Base-by-base conservation (phyloP, 495 filamentous ascomycete genomes). In the Penicillium verhagenii region DNA sequence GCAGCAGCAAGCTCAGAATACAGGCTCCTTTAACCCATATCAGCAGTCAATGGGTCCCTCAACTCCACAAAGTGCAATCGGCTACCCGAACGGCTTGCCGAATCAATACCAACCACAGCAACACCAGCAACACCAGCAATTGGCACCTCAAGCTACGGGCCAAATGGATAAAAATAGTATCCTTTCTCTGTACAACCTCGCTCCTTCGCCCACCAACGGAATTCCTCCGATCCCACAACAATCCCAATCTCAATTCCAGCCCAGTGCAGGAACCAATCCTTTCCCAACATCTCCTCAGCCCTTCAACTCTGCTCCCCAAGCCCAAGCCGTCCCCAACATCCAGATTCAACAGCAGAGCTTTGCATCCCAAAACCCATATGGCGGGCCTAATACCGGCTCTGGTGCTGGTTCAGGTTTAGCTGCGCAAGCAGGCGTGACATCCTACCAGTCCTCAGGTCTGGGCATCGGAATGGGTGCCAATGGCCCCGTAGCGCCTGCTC, bases 121-220 rank as follows among this genome's bases (percentile, higher is more conserved):
- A 24, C 71, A 47, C 6, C 70, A 68, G 52, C 64, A 65, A 26
- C 71, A 49, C 47, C 76, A 77, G 65, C 72, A 75, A 46, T 64
- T 75, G 18, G 52, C 54, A 28, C 60, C 74, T 1, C 80, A 80
- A 57, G 67, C 67, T 35, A 74, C 78, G 1, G 72, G 72, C 20
- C 80, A 79, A 25, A 69, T 82, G 60, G 85, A 96, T 65, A 98
- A 96, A 60, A 83, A 82, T 10, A 86, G 85, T 44, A 97, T 98
- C 60, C 80, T 98, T 54, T 89, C 92, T 11, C 72, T 98, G 5
- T 98, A 92, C 72, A 87, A 86, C 67, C 79, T 90, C 50, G 83
- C 88, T 14, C 88, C 91, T n/a, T 74, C 88, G 6, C 83, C 86
- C 25, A 35, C 26, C 6, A 54, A 71, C 10, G 63, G 63, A 33